phyloP scores from a whole-genome alignment of 2,329 filamentous ascomycete genomes.

The Microthyrium microscopicum region DNA sequence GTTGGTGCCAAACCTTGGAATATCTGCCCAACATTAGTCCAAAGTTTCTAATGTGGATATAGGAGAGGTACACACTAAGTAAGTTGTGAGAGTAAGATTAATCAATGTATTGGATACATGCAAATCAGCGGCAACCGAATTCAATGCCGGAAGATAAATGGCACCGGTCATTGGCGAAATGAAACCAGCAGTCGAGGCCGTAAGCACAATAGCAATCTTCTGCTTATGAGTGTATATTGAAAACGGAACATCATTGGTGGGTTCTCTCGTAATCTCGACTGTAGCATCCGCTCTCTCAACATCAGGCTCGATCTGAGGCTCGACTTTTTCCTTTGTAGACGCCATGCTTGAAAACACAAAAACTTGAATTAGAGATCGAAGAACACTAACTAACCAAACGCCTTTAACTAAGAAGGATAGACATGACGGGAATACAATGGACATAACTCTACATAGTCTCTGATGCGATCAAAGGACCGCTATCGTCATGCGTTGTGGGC shows the following conservation, averaged over 20 bases:
- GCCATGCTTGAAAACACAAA: too few species aligned
- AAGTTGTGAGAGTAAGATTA: constrained; percentile 28
- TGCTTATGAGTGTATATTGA: constrained; percentile 10
- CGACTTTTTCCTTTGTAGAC: too few species aligned
- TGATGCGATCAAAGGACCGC: too few species aligned
- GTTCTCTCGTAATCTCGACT: too few species aligned
- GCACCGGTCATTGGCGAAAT: constrained; percentile 34
- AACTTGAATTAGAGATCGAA: too few species aligned
- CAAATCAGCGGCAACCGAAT: constrained; percentile 19
- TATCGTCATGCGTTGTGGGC: too few species aligned
- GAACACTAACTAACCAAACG: too few species aligned
- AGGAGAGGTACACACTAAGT: constrained; percentile 12
- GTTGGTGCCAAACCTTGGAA: constrained; percentile 11
- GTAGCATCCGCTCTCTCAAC: too few species aligned
- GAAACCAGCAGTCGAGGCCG: constrained; percentile 27
- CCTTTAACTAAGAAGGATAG: too few species aligned
- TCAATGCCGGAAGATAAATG: constrained; percentile 33
- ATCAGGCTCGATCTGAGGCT: too few species aligned
- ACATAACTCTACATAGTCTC: too few species aligned
- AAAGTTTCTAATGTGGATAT: not conserved
- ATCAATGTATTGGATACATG: constrained; percentile 13
- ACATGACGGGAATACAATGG: too few species aligned
- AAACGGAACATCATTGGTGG: constrained; percentile 1
- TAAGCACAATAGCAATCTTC: constrained; percentile 28
- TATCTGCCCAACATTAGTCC: constrained; percentile 14